Evolutionary conservation across 164 flowering plant genomes (phyloP).

Genomic region (Kalanchoe fedtschenkoi): DNA sequence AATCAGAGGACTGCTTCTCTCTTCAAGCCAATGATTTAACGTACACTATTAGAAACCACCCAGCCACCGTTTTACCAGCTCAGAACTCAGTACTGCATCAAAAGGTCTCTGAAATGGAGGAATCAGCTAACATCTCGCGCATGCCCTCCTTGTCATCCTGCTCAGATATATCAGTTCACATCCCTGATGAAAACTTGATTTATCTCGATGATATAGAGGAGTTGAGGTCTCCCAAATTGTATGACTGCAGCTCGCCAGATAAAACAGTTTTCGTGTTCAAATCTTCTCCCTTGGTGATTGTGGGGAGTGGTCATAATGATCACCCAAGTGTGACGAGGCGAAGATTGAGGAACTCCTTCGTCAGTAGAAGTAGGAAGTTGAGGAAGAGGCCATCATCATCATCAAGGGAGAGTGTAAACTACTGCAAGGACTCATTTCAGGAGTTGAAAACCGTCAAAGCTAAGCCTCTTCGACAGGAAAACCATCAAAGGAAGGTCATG

Average conservation of each 20-base stretch:
- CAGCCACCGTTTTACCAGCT: neutral
- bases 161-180: conserved; percentile 27
- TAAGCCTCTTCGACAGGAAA: conserved; percentile 10
- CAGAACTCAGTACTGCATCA: neutral
- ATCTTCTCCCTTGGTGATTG: conserved; percentile 8
- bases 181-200: conserved; percentile 25
- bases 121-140: neutral
- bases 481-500: conserved; percentile 10
- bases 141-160: conserved; percentile 11
- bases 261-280: conserved; percentile 48
- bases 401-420: conserved; percentile 18
- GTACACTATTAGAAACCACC: conserved; percentile 2
- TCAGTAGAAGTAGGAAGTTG: conserved; percentile 16
- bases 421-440: no score
- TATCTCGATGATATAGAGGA: conserved; percentile 57
- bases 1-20: neutral
- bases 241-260: conserved; percentile 29
- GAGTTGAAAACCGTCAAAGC: neutral
- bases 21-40: neutral
- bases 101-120: neutral
- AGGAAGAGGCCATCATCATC: conserved; percentile 24
- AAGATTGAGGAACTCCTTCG: conserved; percentile 18
- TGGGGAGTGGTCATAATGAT: neutral
- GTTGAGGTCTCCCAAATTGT: conserved; percentile 19
- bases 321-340: conserved; percentile 8